Conservation (phyloP, 208 protist species). For the Wallacemonas sp. region DNA sequence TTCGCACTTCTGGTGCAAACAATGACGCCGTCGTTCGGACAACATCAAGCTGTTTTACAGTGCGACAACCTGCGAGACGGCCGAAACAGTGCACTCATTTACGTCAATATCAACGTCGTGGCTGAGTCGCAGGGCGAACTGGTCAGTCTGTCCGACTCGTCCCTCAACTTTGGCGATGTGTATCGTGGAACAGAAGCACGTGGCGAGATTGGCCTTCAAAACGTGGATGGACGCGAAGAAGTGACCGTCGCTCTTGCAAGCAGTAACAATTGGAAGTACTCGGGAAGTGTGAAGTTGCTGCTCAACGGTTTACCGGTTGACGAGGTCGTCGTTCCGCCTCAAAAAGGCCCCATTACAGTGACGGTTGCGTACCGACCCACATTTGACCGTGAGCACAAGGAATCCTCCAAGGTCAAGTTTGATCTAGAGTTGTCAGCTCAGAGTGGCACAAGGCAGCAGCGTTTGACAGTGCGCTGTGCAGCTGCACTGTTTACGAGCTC, state of each 20-base stretch:
- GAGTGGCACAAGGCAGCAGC: constrained; percentile 41
- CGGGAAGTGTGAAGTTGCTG: constrained; percentile 56
- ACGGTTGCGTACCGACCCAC: constrained; percentile 62
- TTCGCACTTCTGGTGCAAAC: constrained; percentile 78
- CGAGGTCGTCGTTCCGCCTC: constrained; percentile 47
- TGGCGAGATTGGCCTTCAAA: constrained; percentile 39
- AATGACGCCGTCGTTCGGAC: constrained; percentile 19
- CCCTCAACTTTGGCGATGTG: constrained; percentile 78
- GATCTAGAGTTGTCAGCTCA: constrained; percentile 59
- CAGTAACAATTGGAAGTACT: constrained; percentile 43
- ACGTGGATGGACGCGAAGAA: constrained; percentile 53
- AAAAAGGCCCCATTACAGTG: constrained; percentile 42
- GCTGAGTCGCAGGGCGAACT: constrained; percentile 67
- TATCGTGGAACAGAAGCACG: constrained; percentile 65
- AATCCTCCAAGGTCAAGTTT: constrained; percentile 65
- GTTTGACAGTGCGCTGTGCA: constrained; percentile 55
- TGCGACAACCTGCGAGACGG: constrained; percentile 82
- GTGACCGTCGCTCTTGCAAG: constrained; percentile 48
- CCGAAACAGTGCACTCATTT: constrained; percentile 63
- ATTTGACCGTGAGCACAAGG: constrained; percentile 51
- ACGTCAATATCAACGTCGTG: constrained; percentile 68
- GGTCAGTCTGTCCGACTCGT: constrained; percentile 47
- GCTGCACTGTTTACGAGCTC: constrained; percentile 83
- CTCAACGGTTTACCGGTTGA: constrained; percentile 48
- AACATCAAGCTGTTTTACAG: constrained; percentile 67